Conservation (phyloP, 768 basidiomycete genomes). For the Lactarius vividus region DNA sequence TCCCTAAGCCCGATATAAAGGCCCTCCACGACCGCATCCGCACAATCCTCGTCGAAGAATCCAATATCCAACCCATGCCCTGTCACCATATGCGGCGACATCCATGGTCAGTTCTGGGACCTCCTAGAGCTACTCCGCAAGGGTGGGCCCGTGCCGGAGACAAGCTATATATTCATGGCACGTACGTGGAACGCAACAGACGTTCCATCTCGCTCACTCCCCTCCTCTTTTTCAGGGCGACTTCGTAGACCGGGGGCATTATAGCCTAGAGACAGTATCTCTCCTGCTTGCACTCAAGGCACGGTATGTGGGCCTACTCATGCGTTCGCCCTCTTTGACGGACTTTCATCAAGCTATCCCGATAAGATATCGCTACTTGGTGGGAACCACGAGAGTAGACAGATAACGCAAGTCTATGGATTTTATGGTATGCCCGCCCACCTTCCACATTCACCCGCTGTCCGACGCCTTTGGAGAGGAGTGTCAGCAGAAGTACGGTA, state of each 20-base stretch:
- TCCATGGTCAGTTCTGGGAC: conserved; percentile 98
- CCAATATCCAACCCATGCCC: conserved; percentile 97
- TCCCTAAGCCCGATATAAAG: conserved; percentile 92
- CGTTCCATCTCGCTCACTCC: conserved; percentile 27
- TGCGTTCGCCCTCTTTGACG: not conserved
- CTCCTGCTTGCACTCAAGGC: conserved; percentile 87
- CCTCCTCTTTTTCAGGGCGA: conserved; percentile 61
- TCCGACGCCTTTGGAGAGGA: conserved; percentile 57
- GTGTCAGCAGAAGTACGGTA: conserved; percentile 97
- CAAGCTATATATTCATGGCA: conserved; percentile 96
- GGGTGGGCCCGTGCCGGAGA: conserved; percentile 82
- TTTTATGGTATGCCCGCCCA: conserved; percentile 72
- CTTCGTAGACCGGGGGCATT: conserved; percentile 96
- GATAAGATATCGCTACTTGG: conserved; percentile 88
- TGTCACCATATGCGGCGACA: conserved; percentile 94
- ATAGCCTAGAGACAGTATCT: conserved; percentile 93
- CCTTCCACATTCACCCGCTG: conserved; percentile 1
- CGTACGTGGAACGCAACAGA: conserved; percentile 43
- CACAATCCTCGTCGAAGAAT: conserved; percentile 90
- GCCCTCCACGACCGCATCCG: conserved; percentile 87
- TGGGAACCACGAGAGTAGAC: conserved; percentile 95
- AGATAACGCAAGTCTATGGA: conserved; percentile 99
- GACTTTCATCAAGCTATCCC: conserved; percentile 62
- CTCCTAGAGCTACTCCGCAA: conserved; percentile 84
- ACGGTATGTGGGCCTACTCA: conserved; percentile 44